Conservation (phyloP, 2,329 filamentous ascomycete genomes). For the Colletotrichum noveboracense region DNA sequence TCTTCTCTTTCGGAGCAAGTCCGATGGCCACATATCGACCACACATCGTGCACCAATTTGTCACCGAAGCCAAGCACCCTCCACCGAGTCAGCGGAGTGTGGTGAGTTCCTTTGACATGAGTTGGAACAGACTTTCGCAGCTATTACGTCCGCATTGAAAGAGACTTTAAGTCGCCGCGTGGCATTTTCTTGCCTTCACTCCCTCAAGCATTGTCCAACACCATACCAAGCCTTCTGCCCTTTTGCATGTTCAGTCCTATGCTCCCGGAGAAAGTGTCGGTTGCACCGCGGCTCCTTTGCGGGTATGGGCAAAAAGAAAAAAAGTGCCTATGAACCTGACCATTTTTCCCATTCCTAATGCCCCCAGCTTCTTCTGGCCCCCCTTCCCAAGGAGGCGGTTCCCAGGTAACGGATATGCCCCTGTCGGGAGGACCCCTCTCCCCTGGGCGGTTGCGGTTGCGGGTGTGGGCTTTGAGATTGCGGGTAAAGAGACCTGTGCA, state of each 20-base stretch:
- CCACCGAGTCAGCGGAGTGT: neutral
- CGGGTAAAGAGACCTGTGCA: neutral
- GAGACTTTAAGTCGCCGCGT: neutral
- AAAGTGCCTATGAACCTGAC: neutral
- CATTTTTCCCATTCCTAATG: neutral
- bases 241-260: neutral
- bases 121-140: neutral
- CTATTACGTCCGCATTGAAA: neutral
- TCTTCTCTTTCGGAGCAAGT: neutral
- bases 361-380: neutral
- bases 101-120: neutral
- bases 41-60: neutral
- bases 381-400: neutral
- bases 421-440: neutral
- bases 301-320: neutral
- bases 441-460: neutral
- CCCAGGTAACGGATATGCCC: neutral
- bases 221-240: neutral
- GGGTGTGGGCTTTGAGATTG: neutral
- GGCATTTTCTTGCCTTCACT: neutral
- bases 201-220: neutral
- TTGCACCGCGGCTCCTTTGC: conserved; percentile 13
- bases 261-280: conserved; percentile 13
- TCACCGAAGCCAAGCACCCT: neutral
- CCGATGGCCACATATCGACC: neutral